Percentiles rank a stretch among this genome's conserved stretches.
These are phyloP conservation scores for Aspergillus calidoustus DNA, from an alignment of 2,329 filamentous ascomycete species.

Conservation along the genomic window DNA sequence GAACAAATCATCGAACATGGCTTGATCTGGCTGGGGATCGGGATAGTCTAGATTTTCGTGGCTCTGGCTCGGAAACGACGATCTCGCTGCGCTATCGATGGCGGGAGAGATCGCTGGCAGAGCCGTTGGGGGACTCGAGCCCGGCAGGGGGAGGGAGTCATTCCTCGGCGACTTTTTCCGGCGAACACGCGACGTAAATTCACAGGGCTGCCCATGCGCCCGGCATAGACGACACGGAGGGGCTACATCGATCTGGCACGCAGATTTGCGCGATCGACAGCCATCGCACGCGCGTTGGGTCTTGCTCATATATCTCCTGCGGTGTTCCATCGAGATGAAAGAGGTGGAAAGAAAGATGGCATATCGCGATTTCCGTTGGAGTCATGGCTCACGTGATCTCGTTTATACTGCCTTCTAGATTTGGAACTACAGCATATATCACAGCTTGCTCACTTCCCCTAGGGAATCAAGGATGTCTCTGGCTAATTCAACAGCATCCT, in stretches of 20 bases:
- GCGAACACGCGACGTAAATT: conserved; percentile 9
- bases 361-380: neutral
- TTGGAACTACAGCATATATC: neutral
- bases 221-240: conserved; percentile 10
- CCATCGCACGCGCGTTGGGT: conserved; percentile 13
- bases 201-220: conserved; percentile 4
- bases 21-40: too few species aligned
- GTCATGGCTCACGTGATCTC: neutral
- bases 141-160: too few species aligned
- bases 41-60: too few species aligned
- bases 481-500: conserved; percentile 19
- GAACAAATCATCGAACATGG: too few species aligned
- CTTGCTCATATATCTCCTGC: conserved; percentile 15
- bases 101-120: too few species aligned
- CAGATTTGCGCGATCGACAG: conserved; percentile 13
- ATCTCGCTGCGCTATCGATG: too few species aligned
- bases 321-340: neutral
- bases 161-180: neutral
- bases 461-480: neutral
- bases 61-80: too few species aligned
- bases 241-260: conserved; percentile 10
- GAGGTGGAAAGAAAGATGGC: neutral
- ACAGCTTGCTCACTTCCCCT: neutral
- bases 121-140: too few species aligned
- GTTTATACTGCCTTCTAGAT: neutral